Evolutionary conservation across 768 basidiomycete genomes (phyloP), one percentile per base, ranked within the genome.

Genomic region (Auricularia heimuer): DNA sequence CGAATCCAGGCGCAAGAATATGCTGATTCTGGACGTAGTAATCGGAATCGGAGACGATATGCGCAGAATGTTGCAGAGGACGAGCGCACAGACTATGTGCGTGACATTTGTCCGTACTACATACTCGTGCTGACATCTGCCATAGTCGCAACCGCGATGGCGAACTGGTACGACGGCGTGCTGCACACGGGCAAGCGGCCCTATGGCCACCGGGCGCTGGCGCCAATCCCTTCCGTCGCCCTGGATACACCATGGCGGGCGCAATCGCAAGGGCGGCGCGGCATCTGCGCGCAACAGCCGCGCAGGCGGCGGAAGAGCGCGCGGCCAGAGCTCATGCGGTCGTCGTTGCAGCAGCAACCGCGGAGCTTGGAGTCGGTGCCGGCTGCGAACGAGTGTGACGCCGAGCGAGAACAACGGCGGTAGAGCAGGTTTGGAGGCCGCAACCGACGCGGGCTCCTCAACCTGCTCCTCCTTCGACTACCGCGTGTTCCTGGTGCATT

Each of bases 41-140:
- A 94, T 70, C 74, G 98, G 64, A 96, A 87, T 70, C 83, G 90
- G 62, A 80, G 91, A 65, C 80, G 95, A 68, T 98, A 98, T 72
- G 92, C 91, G 2, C 87, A 92, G 71, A 93, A 94, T 70, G 95
- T 96, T 4, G 94, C 94, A 0, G 93, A 95, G 70, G 94, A 96
- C 72, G 90, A 91, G 69, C 80, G 90, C 37, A 95, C 94, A 18
- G 92, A 95, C 76, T 95, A 95, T 74, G 90, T 89, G 68, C 1
- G 54, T 64, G 39, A 29, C 29, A 29, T 29, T 29, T 29, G 29
- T 29, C 29, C 29, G 29, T 29, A 29, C 29, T 29, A 29, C 29
- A 29, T 29, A 29, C 29, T 29, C 29, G 29, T 29, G 29, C 29
- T 29, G 29, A 29, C 29, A 29, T 29, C 29, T 29, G 29, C 29